phyloP scores from a whole-genome alignment of 2,329 filamentous ascomycete species.

The Elsinoe arachidis region DNA sequence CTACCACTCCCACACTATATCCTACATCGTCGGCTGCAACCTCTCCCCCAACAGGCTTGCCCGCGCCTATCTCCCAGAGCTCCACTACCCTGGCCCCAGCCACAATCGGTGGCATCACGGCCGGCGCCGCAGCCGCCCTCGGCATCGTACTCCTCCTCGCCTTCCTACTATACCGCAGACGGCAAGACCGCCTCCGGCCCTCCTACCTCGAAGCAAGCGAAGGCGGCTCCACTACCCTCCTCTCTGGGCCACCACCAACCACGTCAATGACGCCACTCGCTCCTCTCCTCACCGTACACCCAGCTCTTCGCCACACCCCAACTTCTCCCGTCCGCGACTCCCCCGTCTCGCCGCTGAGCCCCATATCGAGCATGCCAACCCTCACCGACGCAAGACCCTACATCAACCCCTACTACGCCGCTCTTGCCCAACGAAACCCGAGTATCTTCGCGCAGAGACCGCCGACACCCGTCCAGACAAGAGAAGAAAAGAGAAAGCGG shows the following conservation, averaged over 20 bases:
- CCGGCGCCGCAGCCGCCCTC: not conserved
- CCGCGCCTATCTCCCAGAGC: not conserved
- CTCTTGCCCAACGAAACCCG: not conserved
- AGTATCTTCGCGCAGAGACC: not conserved
- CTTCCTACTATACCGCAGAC: not conserved
- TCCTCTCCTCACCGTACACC: not conserved
- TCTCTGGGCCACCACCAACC: not conserved
- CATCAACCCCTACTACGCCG: constrained; percentile 2
- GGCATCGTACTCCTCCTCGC: not conserved
- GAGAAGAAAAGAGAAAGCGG: not conserved
- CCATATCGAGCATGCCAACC: not conserved
- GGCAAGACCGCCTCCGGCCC: not conserved
- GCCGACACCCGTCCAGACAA: not conserved
- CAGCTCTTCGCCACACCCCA: not conserved
- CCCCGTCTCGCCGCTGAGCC: not conserved
- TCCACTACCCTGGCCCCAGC: not conserved
- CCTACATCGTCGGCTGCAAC: not conserved
- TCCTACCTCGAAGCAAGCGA: constrained; percentile 4
- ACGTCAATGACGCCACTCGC: not conserved
- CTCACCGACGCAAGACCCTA: not conserved
- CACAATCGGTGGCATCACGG: constrained; percentile 10
- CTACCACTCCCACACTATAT: not conserved
- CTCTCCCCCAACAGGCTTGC: not conserved
- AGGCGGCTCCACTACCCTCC: not conserved
- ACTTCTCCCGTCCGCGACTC: not conserved